Evolutionary conservation across 1,139 yeast genomes (phyloP).

Genomic region (Insectozyma bohioensis): DNA sequence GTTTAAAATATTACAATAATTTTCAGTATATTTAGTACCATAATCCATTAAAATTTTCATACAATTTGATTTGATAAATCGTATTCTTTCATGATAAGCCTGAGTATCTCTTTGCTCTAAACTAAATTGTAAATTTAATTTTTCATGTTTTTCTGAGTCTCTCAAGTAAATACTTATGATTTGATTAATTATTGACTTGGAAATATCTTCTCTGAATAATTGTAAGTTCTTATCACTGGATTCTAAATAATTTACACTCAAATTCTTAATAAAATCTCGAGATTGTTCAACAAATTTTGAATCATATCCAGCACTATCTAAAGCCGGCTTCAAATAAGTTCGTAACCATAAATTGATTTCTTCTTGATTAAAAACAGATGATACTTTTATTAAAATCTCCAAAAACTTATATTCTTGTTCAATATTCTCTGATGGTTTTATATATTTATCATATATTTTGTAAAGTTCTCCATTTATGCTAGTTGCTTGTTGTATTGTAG

Average conservation of each 20-base stretch:
- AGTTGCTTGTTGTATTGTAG: conserved; percentile 29
- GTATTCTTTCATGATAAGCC: conserved; percentile 43
- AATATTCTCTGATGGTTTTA: conserved; percentile 30
- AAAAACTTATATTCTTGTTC: conserved; percentile 47
- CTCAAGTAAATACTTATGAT: conserved; percentile 32
- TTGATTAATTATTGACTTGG: conserved; percentile 25
- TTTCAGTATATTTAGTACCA: conserved; percentile 33
- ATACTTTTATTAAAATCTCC: conserved; percentile 39
- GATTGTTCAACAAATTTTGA: conserved; percentile 40
- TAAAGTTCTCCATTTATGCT: conserved; percentile 52
- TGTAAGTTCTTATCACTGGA: conserved; percentile 28
- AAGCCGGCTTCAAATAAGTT: conserved; percentile 52
- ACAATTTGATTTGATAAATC: conserved; percentile 50
- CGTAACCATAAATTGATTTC: conserved; percentile 53
- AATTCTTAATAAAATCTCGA: conserved; percentile 38
- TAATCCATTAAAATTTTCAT: conserved; percentile 37
- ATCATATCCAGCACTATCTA: conserved; percentile 61
- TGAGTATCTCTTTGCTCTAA: conserved; percentile 27
- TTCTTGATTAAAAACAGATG: conserved; percentile 38
- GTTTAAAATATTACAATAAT: conserved; percentile 35
- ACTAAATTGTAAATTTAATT: conserved; percentile 19
- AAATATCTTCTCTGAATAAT: conserved; percentile 23
- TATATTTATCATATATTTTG: conserved; percentile 39
- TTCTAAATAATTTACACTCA: conserved; percentile 25
- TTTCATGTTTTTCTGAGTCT: conserved; percentile 15